Base-by-base conservation (phyloP, 192 early-diverging fungal genomes). In the Linnemannia elongata region DNA sequence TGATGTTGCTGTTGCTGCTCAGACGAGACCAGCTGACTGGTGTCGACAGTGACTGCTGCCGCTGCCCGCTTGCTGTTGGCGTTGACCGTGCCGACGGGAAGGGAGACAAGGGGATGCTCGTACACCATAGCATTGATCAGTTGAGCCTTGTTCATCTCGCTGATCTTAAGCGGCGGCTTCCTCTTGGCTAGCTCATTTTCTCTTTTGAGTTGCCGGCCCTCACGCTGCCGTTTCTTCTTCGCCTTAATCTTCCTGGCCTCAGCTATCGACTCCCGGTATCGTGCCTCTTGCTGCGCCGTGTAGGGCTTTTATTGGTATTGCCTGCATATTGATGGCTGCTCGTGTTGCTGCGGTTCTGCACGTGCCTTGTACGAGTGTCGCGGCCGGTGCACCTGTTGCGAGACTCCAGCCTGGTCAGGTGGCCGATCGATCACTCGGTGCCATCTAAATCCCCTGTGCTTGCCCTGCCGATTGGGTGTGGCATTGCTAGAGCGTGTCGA, bases 361-460 rank as follows among this genome's bases (percentile, higher is more conserved):
- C 35, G 66, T 55, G 44, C 77, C 77, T 78, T 71, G 35, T 0
- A 35, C 36, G 76, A 77, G 17, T 45, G 69, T 24, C 76, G 42
- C 6, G 74, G 74, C 55, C 74, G 76, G 20, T 77, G 66, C 41
- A 77, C 63, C 66, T 77, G 76, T 69, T 33, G 38, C 44, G 74
- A 76, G 74, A 42, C 38, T 55, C 74, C 74, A 77, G 76, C 44
- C 38, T 44, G 76, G 42, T 77, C 41, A 66, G 76, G 44, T 71
- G 45, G 77, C 39, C 69, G 35, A 47, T 78, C 77, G 47, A 71
- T 78, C 77, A 71, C 69, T 57, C 36, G 77, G 49, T 78, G 69
- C 35, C 49, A 17, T 69, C 76, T 69, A 69, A 69, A 77, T 20
- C 6, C 60, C 13, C 7, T 77, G 75, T 77, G 76, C 76, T 71